Evolutionary conservation across 2,329 filamentous ascomycete species (phyloP).

Genomic region (Xylaria sp.): DNA sequence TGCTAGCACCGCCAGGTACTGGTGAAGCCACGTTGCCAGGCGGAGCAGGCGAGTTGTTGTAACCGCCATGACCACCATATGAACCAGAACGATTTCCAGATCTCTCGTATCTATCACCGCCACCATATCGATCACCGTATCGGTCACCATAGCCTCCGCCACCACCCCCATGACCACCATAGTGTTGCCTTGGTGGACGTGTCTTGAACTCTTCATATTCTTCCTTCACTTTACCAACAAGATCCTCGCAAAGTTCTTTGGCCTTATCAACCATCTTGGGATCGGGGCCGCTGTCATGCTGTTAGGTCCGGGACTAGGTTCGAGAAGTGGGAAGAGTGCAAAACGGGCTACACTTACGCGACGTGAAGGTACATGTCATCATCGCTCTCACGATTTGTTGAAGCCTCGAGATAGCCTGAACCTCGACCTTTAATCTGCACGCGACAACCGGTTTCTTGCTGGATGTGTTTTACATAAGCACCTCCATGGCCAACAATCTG

Average conservation of each 20-base stretch:
- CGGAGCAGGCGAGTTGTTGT: conserved; percentile 55
- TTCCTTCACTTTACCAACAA: conserved; percentile 85
- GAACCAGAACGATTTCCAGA: conserved; percentile 49
- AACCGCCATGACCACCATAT: conserved; percentile 50
- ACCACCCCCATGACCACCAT: conserved; percentile 60
- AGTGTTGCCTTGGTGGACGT: conserved; percentile 74
- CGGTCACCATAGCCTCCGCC: conserved; percentile 52
- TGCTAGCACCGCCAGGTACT: conserved; percentile 55
- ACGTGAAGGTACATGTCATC: conserved; percentile 98
- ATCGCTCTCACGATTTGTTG: conserved; percentile 90
- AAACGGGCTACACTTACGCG: conserved; percentile 69
- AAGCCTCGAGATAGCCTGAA: conserved; percentile 91
- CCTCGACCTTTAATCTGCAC: conserved; percentile 98
- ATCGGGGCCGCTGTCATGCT: conserved; percentile 77
- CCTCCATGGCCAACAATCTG: conserved; percentile 96
- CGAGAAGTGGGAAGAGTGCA: not conserved
- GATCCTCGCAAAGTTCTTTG: conserved; percentile 87
- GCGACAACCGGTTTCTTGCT: conserved; percentile 92
- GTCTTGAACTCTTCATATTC: conserved; percentile 94
- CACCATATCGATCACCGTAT: conserved; percentile 53
- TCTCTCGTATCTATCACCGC: conserved; percentile 49
- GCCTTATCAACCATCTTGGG: conserved; percentile 85
- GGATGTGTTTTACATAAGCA: conserved; percentile 97
- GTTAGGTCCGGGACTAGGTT: conserved; percentile 48
- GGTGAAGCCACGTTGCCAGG: conserved; percentile 53